Base-by-base conservation (phyloP, 305 asterid genomes). In the Fraxinus albicans region DNA sequence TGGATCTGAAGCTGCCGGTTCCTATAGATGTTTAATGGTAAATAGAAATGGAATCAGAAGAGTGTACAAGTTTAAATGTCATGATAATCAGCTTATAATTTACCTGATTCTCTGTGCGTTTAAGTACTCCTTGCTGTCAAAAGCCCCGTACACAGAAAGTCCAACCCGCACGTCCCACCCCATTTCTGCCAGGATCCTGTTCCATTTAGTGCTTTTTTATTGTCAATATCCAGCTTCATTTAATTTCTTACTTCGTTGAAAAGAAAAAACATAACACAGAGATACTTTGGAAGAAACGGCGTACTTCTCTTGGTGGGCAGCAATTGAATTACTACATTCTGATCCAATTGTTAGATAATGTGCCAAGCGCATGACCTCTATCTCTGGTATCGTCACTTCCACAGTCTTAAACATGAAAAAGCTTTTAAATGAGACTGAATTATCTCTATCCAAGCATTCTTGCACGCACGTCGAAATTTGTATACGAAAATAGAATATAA, bases 151-250 rank as follows among this genome's bases (percentile, higher is more conserved):
- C 1, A 91, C 88, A n/a, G 95, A 83, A 73, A 95, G 94, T 55
- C 93, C 97, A 60, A 95, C 96, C 77, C 98, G 90, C 6, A 93
- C 95, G 80, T 95, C 99, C 95, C 97, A 92, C 23, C 99, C 99
- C 44, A 90, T 34, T 82, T 93, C 97, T 36, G 79, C 84, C 85
- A 79, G 88, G n/a, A 86, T 72, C 84, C 95, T 93, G 87, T 84
- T 67, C 19, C 87, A 69, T 83, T 84, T 35, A 29, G 29, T 75
- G 55, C 34, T 34, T 70, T 8, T 55, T 1, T 31, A 13, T 50
- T 44, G 47, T 73, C 69, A 27, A 12, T 12, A 70, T 73, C 23
- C 1, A 1, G 40, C 21, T 69, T 47, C 58, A 34, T 31, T 81
- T 63, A 40, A 15, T 25, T 77, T 60, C 34, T 17, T 44, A 27